These are phyloP conservation scores for Coccomyxa sp. DNA, from an alignment of 139 green algal genomes.

Conservation along the genomic window DNA sequence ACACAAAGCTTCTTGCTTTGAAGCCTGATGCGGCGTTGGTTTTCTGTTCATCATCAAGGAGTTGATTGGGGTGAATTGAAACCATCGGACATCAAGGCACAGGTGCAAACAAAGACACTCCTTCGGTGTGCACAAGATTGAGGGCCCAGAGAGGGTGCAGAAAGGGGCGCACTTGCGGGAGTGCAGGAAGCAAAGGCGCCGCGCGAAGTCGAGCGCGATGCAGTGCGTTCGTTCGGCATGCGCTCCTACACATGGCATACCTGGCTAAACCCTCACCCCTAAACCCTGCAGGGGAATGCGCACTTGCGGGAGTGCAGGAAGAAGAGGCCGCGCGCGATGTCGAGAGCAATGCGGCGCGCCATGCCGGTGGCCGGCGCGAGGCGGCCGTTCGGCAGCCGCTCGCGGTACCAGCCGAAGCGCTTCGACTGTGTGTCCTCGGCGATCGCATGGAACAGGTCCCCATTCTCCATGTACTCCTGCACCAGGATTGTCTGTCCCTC, in stretches of 20 bases:
- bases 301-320: conserved; percentile 27
- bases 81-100: too few relatives aligned
- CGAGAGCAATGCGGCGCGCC: conserved; percentile 10
- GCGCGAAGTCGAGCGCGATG: conserved; percentile 16
- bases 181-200: conserved; percentile 25
- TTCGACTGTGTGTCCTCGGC: neutral
- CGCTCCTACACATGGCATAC: too few relatives aligned
- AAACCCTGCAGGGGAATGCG: too few relatives aligned
- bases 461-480: conserved; percentile 42
- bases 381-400: neutral
- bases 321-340: conserved; percentile 19
- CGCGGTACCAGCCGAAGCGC: neutral
- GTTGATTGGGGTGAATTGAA: too few relatives aligned
- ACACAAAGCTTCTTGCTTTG: too few relatives aligned
- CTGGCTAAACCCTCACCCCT: too few relatives aligned
- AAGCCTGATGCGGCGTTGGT: too few relatives aligned
- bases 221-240: neutral
- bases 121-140: too few relatives aligned
- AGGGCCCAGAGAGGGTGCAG: too few relatives aligned
- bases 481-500: conserved; percentile 34
- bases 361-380: neutral
- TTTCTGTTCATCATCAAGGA: too few relatives aligned
- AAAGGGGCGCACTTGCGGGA: neutral
- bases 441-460: conserved; percentile 32
- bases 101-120: too few relatives aligned